Base-by-base conservation (phyloP, 176 grass and related monocot genomes). In the Triticum turgidum region DNA sequence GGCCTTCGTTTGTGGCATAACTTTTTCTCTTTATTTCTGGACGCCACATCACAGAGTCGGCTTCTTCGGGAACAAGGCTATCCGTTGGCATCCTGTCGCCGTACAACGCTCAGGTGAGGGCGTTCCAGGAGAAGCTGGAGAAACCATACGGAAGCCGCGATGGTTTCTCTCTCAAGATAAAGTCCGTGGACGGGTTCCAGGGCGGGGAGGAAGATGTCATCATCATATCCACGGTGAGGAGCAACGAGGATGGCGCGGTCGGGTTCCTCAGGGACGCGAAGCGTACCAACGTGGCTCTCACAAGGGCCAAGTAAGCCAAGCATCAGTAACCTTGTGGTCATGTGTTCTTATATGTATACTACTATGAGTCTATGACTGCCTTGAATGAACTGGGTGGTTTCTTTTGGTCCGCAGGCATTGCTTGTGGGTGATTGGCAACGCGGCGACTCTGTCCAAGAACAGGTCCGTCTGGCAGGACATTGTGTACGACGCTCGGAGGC, bases 181-280 rank as follows among this genome's bases (percentile, higher is more conserved):
- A 71, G 18, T 71, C 69, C 0, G 69, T 71, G 69, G 69, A 71
- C 37, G 69, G 69, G 11, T 71, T 71, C 69, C 69, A 71, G 21
- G 69, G 69, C 4, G 69, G 35, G 20, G 69, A 71, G 69, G 69
- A 71, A 41, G 69, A 71, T 41, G 38, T 71, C 35, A 71, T 71
- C 35, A 71, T 71, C 69, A 71, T 71, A 71, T 71, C 69, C 34
- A 38, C 69, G 4, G 69, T 71, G 69, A 71, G 69, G 69, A 71
- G 69, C 69, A 71, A 71, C 11, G 35, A n/a, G 35, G 69, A 11
- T 41, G 69, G 69, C 20, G 9, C 35, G 10, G 35, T 71, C 21
- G 69, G 69, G 35, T 71, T 71, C 38, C 69, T 71, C 35, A 71
- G 5, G 35, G 20, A 71, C 69, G 37, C 35, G 2, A 39, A 71